phyloP scores from a whole-genome alignment of 2,329 filamentous ascomycete species.

The Dothistroma septosporum region DNA sequence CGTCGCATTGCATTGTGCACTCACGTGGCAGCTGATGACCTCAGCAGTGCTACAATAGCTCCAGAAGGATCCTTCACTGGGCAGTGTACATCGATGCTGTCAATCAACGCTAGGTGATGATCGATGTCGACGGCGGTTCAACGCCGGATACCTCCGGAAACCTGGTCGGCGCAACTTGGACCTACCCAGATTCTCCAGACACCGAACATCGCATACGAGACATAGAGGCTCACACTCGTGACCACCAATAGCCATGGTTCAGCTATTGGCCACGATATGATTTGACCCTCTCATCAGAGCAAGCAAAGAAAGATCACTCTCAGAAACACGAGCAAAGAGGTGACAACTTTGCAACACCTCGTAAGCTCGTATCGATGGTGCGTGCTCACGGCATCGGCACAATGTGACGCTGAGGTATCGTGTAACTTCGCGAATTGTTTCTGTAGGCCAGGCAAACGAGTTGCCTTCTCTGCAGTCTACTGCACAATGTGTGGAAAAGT shows the following conservation, averaged over 20 bases:
- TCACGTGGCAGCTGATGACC: background rate
- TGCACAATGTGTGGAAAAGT: background rate
- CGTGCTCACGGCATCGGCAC: background rate
- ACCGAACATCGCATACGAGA: background rate
- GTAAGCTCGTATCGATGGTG: conserved; percentile 4
- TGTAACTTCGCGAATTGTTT: background rate
- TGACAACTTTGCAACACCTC: conserved; percentile 1
- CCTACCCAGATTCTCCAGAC: background rate
- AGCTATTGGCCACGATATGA: background rate
- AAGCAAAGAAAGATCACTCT: background rate
- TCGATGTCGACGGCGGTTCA: background rate
- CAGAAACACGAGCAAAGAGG: background rate
- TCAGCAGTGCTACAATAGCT: no score
- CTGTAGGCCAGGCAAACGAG: background rate
- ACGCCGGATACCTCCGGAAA: background rate
- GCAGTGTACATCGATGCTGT: no score
- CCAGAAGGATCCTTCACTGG: background rate
- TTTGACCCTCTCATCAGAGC: background rate
- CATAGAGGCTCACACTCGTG: background rate
- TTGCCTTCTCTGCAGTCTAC: background rate
- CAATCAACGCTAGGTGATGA: background rate
- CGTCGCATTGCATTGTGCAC: no score
- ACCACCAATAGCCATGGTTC: background rate
- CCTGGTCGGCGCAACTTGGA: background rate
- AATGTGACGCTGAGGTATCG: background rate